Base-by-base conservation (phyloP, 305 asterid genomes). In the Fraxinus sp. region DNA sequence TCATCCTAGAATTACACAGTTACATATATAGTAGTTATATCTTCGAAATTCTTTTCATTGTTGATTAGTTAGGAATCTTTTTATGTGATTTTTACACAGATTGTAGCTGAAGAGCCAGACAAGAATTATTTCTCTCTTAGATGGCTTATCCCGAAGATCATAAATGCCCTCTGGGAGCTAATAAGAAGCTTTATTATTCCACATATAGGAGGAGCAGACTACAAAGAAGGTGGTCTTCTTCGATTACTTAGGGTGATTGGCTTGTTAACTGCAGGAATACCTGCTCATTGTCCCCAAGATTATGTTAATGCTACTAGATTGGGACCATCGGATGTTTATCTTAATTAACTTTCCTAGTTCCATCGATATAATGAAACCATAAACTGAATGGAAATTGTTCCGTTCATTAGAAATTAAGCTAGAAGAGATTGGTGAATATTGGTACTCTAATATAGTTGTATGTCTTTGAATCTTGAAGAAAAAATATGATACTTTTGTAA, bases 101-200 rank as follows among this genome's bases (percentile, higher is more conserved):
- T 88, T 22, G 8, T 87, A 16, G 88, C 81, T 49, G 94, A 91
- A 57, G 91, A 87, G 39, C 93, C 92, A 7, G 84, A 91, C 88
- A 90, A 76, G 88, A 91, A 90, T 83, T 91, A 91, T 85, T 89
- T 91, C 83, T 86, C 90, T 0, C 20, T 85, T 77, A 2, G 84
- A 14, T 86, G 83, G 89, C 20, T 82, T 52, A 33, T 86, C 0
- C 94, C 93, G 14, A 90, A 84, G 86, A 41, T 79, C 0, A 18
- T 90, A 14, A 91, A 82, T 37, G 88, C 86, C 13, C 66, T 35
- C 0, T 87, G 64, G 75, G 93, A 90, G 85, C 36, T 91, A 79
- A 82, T 87, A 4, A 87, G 93, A 78, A 82, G 94, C 46, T 88
- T 86, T 33, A 32, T 88, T 1, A 77, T 90, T 26, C 88, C 90